Base-by-base conservation (phyloP, 2,329 filamentous ascomycete genomes). In the Aspergillus bombycis region DNA sequence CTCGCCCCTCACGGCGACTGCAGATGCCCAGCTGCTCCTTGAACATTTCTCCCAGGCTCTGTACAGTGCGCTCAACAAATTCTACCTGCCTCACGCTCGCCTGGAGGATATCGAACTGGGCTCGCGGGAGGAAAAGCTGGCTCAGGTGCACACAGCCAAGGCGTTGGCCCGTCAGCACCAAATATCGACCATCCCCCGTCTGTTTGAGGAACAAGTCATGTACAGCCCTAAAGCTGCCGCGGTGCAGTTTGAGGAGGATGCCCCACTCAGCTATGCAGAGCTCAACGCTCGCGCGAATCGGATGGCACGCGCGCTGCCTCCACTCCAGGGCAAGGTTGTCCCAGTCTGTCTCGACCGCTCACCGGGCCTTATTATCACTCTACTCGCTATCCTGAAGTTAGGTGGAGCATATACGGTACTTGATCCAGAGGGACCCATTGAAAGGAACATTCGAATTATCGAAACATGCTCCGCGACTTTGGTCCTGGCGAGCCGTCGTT, bases 401-500 rank as follows among this genome's bases (percentile, higher is more conserved):
- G 65, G 65, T 23, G 65, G 55, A 11, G 64, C 63, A n/a, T 67
- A 67, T 52, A 58, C 59, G 9, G 60, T 57, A 4, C 57, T 67
- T n/a, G 65, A 67, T 41, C 63, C 65, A n/a, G 61, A 65, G 11
- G 46, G 45, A 12, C 61, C 65, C 12, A 32, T 36, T 21, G 59
- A 62, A 34, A 57, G 65, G 32, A 34, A 34, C 19, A 65, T 64
- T 28, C 36, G 14, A 21, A 45, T 60, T 21, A 65, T 65, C 36
- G 48, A 19, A 26, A 54, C 2, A 46, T 65, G 32, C 32, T 34
- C 32, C 32, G 32, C 32, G 9, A 34, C 5, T 34, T 7, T 9
- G 32, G 10, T 34, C 7, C 10, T 34, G 32, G 10, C 32, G 32
- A 34, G 32, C 10, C 43, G 57, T 63, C 28, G 32, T 62, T 30